Evolutionary conservation across 2,329 filamentous ascomycete genomes (phyloP).

Genomic region (Pseudofabraea citricarpa): DNA sequence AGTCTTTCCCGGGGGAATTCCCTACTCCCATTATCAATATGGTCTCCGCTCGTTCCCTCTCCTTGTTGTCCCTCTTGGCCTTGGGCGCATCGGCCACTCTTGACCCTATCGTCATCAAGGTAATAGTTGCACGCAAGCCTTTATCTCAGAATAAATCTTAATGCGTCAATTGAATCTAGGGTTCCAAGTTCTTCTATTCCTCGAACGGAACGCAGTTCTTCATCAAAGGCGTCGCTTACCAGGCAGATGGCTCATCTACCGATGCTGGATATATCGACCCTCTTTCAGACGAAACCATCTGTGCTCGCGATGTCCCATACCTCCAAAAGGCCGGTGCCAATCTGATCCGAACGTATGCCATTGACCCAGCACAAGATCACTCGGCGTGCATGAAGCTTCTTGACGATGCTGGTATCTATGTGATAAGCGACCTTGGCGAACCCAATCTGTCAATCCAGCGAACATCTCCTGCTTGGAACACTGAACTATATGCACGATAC

Average conservation of each 20-base stretch:
- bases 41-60: constrained; percentile 28
- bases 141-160: not conserved
- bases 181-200: constrained; percentile 38
- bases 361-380: constrained; percentile 77
- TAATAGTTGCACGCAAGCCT: constrained; percentile 13
- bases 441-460: constrained; percentile 82
- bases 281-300: constrained; percentile 63
- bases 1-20: too few relatives aligned
- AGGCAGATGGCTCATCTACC: constrained; percentile 60
- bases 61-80: constrained; percentile 43
- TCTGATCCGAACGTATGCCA: constrained; percentile 88
- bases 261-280: constrained; percentile 68
- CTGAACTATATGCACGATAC: constrained; percentile 74
- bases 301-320: constrained; percentile 80
- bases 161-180: constrained; percentile 10
- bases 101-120: constrained; percentile 44
- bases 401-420: constrained; percentile 83
- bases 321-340: constrained; percentile 78
- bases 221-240: constrained; percentile 93
- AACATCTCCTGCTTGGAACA: constrained; percentile 72
- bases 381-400: constrained; percentile 77
- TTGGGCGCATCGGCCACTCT: constrained; percentile 45
- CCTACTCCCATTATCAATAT: constrained; percentile 4
- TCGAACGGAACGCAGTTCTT: constrained; percentile 69
- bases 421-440: constrained; percentile 84